Conservation (phyloP, 306 rosid species). For the Sphenostylis stenocarpa region DNA sequence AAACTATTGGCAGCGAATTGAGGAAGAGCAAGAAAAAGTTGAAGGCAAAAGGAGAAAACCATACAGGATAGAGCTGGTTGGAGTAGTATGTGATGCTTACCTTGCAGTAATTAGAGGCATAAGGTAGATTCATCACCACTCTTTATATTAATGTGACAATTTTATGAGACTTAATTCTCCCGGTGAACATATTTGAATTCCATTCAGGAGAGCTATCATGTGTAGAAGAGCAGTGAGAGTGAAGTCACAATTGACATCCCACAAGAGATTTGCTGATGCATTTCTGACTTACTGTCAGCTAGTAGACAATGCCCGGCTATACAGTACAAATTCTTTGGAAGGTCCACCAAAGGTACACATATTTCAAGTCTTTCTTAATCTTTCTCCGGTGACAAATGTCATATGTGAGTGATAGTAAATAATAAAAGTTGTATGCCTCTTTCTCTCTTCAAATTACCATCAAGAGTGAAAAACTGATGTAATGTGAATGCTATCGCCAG, state of each 20-base stretch:
- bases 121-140: slow-evolving; percentile 48
- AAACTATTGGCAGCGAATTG: slow-evolving; percentile 78
- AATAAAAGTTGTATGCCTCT: background rate
- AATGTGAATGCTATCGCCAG: background rate
- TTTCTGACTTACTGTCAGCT: slow-evolving; percentile 71
- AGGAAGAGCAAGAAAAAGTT: slow-evolving; percentile 66
- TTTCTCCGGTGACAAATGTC: background rate
- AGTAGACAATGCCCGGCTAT: slow-evolving; percentile 81
- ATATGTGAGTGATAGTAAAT: background rate
- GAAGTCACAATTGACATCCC: slow-evolving; percentile 81
- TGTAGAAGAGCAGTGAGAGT: slow-evolving; percentile 92
- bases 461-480: background rate
- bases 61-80: slow-evolving; percentile 93
- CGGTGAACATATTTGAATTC: slow-evolving; percentile 14
- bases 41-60: slow-evolving; percentile 86
- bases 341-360: slow-evolving; percentile 81
- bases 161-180: background rate
- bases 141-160: background rate
- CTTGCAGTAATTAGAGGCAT: slow-evolving; percentile 87
- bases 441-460: background rate
- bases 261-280: slow-evolving; percentile 87
- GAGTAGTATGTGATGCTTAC: slow-evolving; percentile 96
- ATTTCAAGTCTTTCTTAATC: slow-evolving; percentile 5
- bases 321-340: slow-evolving; percentile 86
- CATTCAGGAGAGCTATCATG: slow-evolving; percentile 86